Conservation (phyloP, 140 eudicot genomes). For the Oenanthe javanica region DNA sequence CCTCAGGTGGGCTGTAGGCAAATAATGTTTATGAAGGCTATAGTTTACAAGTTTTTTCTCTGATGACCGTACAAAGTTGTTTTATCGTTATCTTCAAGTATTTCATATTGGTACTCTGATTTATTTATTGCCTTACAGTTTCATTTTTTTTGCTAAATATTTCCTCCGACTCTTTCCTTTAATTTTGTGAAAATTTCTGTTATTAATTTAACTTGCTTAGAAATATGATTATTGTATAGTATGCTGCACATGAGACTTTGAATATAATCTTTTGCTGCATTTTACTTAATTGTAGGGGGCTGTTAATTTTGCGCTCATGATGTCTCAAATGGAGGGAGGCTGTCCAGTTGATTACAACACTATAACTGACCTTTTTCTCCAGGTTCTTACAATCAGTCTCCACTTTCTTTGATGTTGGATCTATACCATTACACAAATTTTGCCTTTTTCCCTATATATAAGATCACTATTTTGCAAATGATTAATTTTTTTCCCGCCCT, state of each 20-base stretch:
- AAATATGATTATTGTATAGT: not conserved
- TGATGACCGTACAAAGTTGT: not conserved
- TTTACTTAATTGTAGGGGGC: conserved; percentile 59
- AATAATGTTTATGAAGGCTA: not conserved
- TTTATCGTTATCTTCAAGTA: not conserved
- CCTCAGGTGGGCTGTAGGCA: conserved; percentile 82
- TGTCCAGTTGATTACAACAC: conserved; percentile 97
- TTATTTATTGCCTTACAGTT: not conserved
- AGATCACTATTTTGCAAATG: not conserved
- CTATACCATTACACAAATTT: not conserved
- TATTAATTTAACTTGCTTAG: not conserved
- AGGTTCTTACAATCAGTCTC: conserved; percentile 37
- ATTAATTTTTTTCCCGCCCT: not conserved
- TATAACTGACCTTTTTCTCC: conserved; percentile 93
- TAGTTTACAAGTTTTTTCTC: not conserved
- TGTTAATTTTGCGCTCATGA: conserved; percentile 97
- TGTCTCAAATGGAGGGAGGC: conserved; percentile 99
- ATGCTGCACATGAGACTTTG: not conserved
- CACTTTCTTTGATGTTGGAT: not conserved
- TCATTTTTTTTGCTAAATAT: not conserved
- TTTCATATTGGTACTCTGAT: not conserved
- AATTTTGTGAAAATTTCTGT: not conserved
- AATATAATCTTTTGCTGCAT: not conserved
- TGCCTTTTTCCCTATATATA: not conserved
- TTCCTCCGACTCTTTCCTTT: not conserved